phyloP scores from a whole-genome alignment of 305 asterid species.

The Solanum aculeatissimum region DNA sequence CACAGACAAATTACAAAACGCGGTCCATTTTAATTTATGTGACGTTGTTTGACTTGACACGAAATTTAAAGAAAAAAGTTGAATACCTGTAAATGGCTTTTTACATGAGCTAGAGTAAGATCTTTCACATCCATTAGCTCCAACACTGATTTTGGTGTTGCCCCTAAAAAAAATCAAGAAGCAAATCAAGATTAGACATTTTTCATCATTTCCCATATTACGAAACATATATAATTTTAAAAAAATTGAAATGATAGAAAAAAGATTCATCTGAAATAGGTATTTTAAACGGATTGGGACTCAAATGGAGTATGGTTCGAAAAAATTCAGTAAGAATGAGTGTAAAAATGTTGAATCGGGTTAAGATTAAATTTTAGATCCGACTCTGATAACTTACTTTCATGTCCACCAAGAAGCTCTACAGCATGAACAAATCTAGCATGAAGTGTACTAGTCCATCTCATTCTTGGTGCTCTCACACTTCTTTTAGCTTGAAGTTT shows the following conservation, averaged over 20 bases:
- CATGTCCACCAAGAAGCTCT: slow-evolving; percentile 97
- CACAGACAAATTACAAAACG: slow-evolving; percentile 11
- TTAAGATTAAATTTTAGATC: neutral
- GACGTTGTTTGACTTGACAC: rapidly evolving
- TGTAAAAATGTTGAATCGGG: neutral
- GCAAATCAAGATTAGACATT: neutral
- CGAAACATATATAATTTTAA: neutral
- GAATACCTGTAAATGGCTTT: slow-evolving; percentile 90
- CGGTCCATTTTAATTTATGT: rapidly evolving
- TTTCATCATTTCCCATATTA: neutral
- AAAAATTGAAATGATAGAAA: neutral
- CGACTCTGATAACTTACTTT: slow-evolving; percentile 28
- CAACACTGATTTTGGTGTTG: slow-evolving; percentile 89
- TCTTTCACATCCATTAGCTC: slow-evolving; percentile 97
- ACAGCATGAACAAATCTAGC: slow-evolving; percentile 96
- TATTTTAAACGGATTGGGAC: neutral
- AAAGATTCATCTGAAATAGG: neutral
- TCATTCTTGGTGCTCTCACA: slow-evolving; percentile 93
- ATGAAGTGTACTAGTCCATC: slow-evolving; percentile 92
- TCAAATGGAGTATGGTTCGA: neutral
- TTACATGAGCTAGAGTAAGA: slow-evolving; percentile 92
- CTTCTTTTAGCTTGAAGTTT: slow-evolving; percentile 72
- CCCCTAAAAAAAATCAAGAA: slow-evolving; percentile 39
- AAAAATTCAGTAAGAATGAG: neutral
- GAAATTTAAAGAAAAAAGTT: neutral